Conservation (phyloP, 192 early-diverging fungal genomes). For the Coemansia sp. region DNA sequence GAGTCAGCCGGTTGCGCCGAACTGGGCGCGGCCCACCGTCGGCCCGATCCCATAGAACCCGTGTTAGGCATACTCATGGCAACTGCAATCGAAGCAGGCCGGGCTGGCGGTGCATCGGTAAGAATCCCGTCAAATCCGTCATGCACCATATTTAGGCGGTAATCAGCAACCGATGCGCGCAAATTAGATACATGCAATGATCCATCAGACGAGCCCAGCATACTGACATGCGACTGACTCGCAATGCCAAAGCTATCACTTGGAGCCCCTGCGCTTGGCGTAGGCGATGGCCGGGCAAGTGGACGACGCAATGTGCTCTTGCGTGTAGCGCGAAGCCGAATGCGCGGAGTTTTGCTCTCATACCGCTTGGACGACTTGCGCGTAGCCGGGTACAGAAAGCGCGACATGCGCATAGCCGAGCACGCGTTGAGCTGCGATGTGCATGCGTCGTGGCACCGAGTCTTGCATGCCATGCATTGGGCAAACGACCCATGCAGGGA, state of each 20-base stretch:
- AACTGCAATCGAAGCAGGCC: constrained; percentile 40
- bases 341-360: constrained; percentile 47
- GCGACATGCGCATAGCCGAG: constrained; percentile 54
- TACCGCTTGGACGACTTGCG: constrained; percentile 55
- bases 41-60: neutral
- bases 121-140: constrained; percentile 48
- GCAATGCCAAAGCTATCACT: constrained; percentile 18
- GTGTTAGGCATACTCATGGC: constrained; percentile 8
- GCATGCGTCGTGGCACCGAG: constrained; percentile 51
- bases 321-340: constrained; percentile 35
- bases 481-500: constrained; percentile 44
- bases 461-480: constrained; percentile 54
- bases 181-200: constrained; percentile 26
- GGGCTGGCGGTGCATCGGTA: neutral
- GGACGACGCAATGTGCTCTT: constrained; percentile 15
- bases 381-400: constrained; percentile 45
- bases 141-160: constrained; percentile 11
- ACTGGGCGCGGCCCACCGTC: neutral
- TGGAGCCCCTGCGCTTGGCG: neutral
- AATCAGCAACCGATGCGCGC: neutral
- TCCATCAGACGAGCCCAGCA: constrained; percentile 38
- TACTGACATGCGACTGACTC: constrained; percentile 13
- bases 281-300: neutral
- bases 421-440: constrained; percentile 32
- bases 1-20: constrained; percentile 23